Conservation (phyloP, 805 yeast species). For the Candida montana region DNA sequence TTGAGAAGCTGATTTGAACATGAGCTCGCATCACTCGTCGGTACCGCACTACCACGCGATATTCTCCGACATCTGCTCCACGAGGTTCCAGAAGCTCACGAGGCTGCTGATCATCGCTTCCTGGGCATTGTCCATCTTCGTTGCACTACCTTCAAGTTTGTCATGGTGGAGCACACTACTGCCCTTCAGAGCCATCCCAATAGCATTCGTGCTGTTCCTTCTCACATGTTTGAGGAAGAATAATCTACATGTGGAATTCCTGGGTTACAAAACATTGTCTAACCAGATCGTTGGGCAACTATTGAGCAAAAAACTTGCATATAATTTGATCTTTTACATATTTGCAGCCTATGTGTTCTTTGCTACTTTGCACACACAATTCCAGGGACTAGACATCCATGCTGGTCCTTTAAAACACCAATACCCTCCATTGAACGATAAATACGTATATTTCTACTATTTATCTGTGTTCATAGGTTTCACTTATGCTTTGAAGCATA, state of each 20-base stretch:
- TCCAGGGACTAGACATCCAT: slow-evolving; percentile 17
- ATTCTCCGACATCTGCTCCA: slow-evolving; percentile 36
- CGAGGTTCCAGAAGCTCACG: slow-evolving; percentile 35
- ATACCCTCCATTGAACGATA: slow-evolving; percentile 37
- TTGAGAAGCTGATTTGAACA: neutral
- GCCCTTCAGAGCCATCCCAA: slow-evolving; percentile 24
- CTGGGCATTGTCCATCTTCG: slow-evolving; percentile 22
- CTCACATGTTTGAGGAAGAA: slow-evolving; percentile 35
- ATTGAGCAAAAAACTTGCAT: slow-evolving; percentile 20
- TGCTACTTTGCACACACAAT: slow-evolving; percentile 19
- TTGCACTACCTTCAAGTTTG: slow-evolving; percentile 20
- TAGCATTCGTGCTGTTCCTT: slow-evolving; percentile 28
- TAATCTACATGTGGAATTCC: slow-evolving; percentile 33
- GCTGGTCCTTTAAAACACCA: slow-evolving; percentile 34
- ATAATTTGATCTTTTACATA: slow-evolving; percentile 18
- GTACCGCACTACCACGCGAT: slow-evolving; percentile 32
- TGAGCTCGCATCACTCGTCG: slow-evolving; percentile 2
- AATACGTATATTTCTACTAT: slow-evolving; percentile 46
- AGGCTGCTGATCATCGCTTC: slow-evolving; percentile 29
- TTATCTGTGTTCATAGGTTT: slow-evolving; percentile 36
- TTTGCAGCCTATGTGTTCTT: slow-evolving; percentile 23
- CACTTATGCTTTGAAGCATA: slow-evolving; percentile 45
- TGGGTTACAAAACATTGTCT: slow-evolving; percentile 29
- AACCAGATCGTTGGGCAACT: slow-evolving; percentile 23
- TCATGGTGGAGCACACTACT: slow-evolving; percentile 24